These are phyloP conservation scores for Yamadazyma sp. DNA, from an alignment of 1,139 yeast genomes.

Conservation along the genomic window DNA sequence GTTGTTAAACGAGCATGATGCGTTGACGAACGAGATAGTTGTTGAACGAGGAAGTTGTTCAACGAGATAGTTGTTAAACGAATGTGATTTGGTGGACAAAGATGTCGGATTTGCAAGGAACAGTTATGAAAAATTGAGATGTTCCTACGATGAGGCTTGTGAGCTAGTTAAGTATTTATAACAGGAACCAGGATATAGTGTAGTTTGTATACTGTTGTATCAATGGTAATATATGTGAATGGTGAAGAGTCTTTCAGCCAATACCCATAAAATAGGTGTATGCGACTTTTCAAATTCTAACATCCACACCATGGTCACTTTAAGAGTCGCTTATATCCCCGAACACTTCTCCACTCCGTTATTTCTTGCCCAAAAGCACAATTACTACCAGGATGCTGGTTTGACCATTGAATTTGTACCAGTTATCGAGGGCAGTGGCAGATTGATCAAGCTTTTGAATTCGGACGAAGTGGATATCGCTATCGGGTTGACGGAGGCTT, in stretches of 20 bases:
- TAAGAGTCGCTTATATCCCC: constrained; percentile 78
- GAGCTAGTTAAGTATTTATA: too few species aligned
- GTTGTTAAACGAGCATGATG: constrained; percentile 7
- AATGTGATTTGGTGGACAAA: background rate
- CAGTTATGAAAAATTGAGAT: too few species aligned
- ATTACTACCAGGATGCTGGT: constrained; percentile 41
- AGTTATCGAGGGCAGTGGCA: constrained; percentile 87
- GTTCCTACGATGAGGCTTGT: too few species aligned
- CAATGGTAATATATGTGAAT: too few species aligned
- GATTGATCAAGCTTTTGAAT: constrained; percentile 72
- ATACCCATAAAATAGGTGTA: background rate
- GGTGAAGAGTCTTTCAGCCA: too few species aligned
- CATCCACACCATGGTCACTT: constrained; percentile 4
- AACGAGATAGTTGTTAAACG: constrained; percentile 12
- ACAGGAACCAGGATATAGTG: too few species aligned
- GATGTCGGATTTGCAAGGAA: too few species aligned
- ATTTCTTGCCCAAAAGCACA: constrained; percentile 64
- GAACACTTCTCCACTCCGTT: constrained; percentile 91
- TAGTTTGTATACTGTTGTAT: too few species aligned
- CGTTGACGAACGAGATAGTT: too few species aligned
- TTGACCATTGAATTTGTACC: constrained; percentile 64
- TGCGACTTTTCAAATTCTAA: background rate
- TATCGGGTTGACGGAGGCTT: constrained; percentile 89
- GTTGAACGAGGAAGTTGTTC: too few species aligned
- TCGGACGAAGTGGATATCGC: constrained; percentile 70